Evolutionary conservation across 306 rosid genomes (phyloP).

Genomic region (Begonia masoniana): DNA sequence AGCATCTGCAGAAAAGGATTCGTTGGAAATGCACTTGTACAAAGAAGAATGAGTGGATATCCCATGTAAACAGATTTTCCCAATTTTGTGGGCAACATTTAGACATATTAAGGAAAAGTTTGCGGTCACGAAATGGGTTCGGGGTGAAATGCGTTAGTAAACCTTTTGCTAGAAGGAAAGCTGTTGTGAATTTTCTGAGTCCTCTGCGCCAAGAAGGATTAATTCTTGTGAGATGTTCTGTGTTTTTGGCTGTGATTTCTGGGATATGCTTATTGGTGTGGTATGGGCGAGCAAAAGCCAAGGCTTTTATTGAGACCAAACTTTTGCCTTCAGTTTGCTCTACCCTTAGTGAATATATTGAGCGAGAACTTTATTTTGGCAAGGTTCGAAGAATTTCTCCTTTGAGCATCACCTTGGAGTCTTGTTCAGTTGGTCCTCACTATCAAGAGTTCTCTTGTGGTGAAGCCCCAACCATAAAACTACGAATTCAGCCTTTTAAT

Average conservation of each 20-base stretch:
- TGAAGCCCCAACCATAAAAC: slow-evolving; percentile 60
- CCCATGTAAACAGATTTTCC: slow-evolving; percentile 41
- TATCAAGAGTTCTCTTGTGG: slow-evolving; percentile 77
- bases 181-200: slow-evolving; percentile 31
- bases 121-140: slow-evolving; percentile 26
- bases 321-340: slow-evolving; percentile 77
- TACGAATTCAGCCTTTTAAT: slow-evolving; percentile 57
- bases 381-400: slow-evolving; percentile 75
- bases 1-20: slow-evolving; percentile 19
- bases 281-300: slow-evolving; percentile 65
- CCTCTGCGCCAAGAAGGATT: slow-evolving; percentile 64
- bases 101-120: slow-evolving; percentile 35
- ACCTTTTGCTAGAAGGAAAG: slow-evolving; percentile 34
- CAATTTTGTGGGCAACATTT: slow-evolving; percentile 49
- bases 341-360: slow-evolving; percentile 46
- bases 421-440: slow-evolving; percentile 73
- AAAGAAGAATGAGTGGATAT: slow-evolving; percentile 30
- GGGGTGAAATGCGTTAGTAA: slow-evolving; percentile 51
- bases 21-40: slow-evolving; percentile 27
- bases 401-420: slow-evolving; percentile 71
- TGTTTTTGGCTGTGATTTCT: slow-evolving; percentile 48
- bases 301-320: slow-evolving; percentile 49
- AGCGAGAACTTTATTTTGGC: slow-evolving; percentile 68
- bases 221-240: slow-evolving; percentile 59
- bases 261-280: slow-evolving; percentile 64